Evolutionary conservation across 148 eudicot species (phyloP), one percentile per base, ranked within the genome.

Genomic region (Chenopodium berlandieri): DNA sequence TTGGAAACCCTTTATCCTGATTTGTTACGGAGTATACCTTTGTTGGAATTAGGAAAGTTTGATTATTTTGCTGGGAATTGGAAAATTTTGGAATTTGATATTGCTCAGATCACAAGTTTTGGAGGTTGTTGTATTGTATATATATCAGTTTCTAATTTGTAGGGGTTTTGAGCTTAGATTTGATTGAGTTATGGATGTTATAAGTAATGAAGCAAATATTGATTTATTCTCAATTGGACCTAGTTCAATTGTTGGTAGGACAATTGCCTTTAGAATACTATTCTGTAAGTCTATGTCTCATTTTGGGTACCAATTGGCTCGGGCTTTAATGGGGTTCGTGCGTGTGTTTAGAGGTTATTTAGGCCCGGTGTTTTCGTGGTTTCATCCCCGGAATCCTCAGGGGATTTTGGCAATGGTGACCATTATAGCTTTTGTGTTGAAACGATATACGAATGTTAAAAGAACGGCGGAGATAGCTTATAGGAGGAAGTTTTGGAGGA

Each of bases 401-500:
- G 98, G 97, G 79, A 89, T 94, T 63, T 84, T 94, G 60, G 89
- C 88, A 77, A 83, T 97, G 84, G 97, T 97, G 48, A 90, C 92
- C 1, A 23, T 94, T 3, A 86, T 94, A 27, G 98, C 95, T 22
- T 97, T 94, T 71, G 78, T 89, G 72, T 73, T 97, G 73, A 94
- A 87, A 66, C 91, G 99, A 48, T 92, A 87, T 82, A 97, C 97
- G 0, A 92, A 93, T 84, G 93, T 97, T 40, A 94, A 94, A 78
- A 58, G 77, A 32, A 92, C 85, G 80, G 98, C 98, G 2, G 94
- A 97, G 75, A 77, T 94, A 85, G 99, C 93, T 32, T 97, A 97
- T 75, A 85, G 89, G 84, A 92, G 97, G 85, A 97, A 97, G 66
- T 92, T 92, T 79, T 97, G 99, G 99, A 87, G 97, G 81, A 97